A percentile compares a stretch with the other conserved stretches of the same genome.
These are phyloP conservation scores for Pseudoturritis turrita DNA, from an alignment of 345 rosid species.

Conservation along the genomic window DNA sequence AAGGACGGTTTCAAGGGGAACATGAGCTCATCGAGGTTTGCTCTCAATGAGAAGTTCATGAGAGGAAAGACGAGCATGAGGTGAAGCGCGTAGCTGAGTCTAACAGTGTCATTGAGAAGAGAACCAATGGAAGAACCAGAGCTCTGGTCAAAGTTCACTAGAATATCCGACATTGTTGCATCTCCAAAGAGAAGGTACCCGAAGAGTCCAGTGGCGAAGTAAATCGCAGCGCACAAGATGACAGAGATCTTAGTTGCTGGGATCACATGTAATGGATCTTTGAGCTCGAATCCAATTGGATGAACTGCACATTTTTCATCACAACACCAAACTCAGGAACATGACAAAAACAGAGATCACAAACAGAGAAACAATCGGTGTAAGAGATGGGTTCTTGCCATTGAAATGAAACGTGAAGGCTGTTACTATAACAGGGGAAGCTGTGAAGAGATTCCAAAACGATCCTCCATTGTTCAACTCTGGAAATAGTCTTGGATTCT, in stretches of 20 bases:
- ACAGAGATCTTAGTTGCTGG: slow-evolving; percentile 60
- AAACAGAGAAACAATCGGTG: slow-evolving; percentile 3
- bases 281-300: slow-evolving; percentile 74
- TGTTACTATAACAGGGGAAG: slow-evolving; percentile 82
- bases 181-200: slow-evolving; percentile 85
- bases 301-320: slow-evolving; percentile 50
- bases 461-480: slow-evolving; percentile 43
- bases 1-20: slow-evolving; percentile 46
- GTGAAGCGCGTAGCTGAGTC: slow-evolving; percentile 82
- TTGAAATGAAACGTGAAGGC: slow-evolving; percentile 96
- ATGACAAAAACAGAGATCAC: neutral
- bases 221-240: slow-evolving; percentile 54
- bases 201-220: slow-evolving; percentile 61
- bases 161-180: slow-evolving; percentile 68
- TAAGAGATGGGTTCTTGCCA: slow-evolving; percentile 37
- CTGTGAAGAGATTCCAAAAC: slow-evolving; percentile 77
- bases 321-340: slow-evolving; percentile 6
- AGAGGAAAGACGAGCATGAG: slow-evolving; percentile 81
- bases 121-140: slow-evolving; percentile 55
- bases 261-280: slow-evolving; percentile 51
- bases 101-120: slow-evolving; percentile 55
- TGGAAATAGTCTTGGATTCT: slow-evolving; percentile 62
- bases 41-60: slow-evolving; percentile 73
- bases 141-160: slow-evolving; percentile 63
- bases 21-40: slow-evolving; percentile 68